A percentile compares a stretch with the other conserved stretches of the same genome.
Conservation (phyloP, 352 stramenopile genomes). For the Thalassiosira oceanica region DNA sequence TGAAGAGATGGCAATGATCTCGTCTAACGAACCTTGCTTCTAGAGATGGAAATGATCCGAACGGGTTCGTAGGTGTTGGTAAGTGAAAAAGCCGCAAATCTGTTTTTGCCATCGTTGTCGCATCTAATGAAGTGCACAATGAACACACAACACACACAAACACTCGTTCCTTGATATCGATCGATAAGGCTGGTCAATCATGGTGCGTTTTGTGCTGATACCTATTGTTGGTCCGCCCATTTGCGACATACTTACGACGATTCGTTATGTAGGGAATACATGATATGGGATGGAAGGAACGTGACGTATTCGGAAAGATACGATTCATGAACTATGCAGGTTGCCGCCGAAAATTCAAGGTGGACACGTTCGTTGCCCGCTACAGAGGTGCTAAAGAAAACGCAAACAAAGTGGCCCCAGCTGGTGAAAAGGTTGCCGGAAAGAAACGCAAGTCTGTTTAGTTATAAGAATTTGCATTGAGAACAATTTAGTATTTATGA, state of each 20-base stretch:
- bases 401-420: conserved; percentile 41
- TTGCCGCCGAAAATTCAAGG: conserved; percentile 97
- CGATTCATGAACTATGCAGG: conserved; percentile 98
- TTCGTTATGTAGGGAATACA: conserved; percentile 97
- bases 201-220: too few relatives aligned
- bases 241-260: too few relatives aligned
- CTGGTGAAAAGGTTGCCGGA: conserved; percentile 14
- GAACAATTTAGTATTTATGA: too few relatives aligned
- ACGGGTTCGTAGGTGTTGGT: conserved; percentile 85
- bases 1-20: too few relatives aligned
- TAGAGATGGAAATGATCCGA: conserved; percentile 95
- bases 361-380: conserved; percentile 80
- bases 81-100: too few relatives aligned
- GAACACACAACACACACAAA: too few relatives aligned
- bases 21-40: too few relatives aligned
- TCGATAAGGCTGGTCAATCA: conserved; percentile 87
- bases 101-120: too few relatives aligned
- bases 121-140: too few relatives aligned
- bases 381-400: conserved; percentile 67
- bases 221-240: too few relatives aligned
- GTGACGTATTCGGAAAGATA: conserved; percentile 97
- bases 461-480: too few relatives aligned
- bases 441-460: conserved; percentile 49
- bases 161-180: too few relatives aligned
- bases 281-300: conserved; percentile 94